Conservation (phyloP, 305 asterid species). For the Solanum hybrid region DNA sequence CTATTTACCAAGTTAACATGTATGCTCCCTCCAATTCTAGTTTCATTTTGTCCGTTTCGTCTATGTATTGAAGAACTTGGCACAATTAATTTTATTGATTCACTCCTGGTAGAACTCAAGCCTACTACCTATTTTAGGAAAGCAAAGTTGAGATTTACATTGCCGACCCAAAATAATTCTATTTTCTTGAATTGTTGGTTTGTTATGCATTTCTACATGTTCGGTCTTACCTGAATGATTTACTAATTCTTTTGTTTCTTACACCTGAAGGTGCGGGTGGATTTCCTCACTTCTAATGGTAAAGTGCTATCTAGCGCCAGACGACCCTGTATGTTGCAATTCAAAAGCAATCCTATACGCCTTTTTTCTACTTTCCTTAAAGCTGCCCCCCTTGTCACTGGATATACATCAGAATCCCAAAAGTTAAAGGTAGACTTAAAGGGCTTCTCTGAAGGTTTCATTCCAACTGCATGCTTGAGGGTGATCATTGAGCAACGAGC, state of each 20-base stretch:
- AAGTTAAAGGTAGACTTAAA: slow-evolving; percentile 37
- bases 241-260: not conserved
- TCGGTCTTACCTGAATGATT: not conserved
- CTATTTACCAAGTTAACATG: not conserved
- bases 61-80: not conserved
- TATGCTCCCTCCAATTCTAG: not conserved
- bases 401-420: slow-evolving; percentile 81
- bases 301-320: slow-evolving; percentile 46
- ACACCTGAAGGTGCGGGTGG: slow-evolving; percentile 59
- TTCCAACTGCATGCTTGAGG: slow-evolving; percentile 62
- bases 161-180: not conserved
- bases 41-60: not conserved
- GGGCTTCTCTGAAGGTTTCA: slow-evolving; percentile 53
- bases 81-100: not conserved
- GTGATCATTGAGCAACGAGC: slow-evolving; percentile 77
- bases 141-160: not conserved
- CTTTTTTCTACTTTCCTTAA: slow-evolving; percentile 57
- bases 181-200: not conserved
- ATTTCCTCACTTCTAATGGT: slow-evolving; percentile 60
- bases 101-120: not conserved
- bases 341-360: slow-evolving; percentile 48
- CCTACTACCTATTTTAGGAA: not conserved
- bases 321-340: slow-evolving; percentile 67
- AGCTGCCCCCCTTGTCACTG: slow-evolving; percentile 63
- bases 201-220: not conserved